Percentiles rank a stretch among this genome's conserved stretches.
Conservation (phyloP, 345 rosid genomes). For the Streptanthus diversifolius region DNA sequence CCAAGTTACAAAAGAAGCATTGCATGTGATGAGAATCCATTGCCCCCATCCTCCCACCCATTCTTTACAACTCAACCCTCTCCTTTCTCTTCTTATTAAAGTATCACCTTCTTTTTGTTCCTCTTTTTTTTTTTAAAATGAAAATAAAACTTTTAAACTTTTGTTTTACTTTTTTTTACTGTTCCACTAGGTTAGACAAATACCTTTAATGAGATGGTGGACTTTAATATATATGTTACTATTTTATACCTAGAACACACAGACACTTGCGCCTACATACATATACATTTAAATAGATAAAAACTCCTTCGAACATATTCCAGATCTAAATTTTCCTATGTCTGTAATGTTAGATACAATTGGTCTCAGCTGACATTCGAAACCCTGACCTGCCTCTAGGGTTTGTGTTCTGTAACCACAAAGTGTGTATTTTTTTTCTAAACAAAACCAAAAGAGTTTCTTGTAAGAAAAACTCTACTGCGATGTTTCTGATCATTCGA, state of each 20-base stretch:
- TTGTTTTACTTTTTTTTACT: constrained; percentile 30
- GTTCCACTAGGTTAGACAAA: constrained; percentile 34
- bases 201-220: constrained; percentile 30
- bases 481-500: neutral
- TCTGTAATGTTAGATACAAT: neutral
- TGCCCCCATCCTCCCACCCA: constrained; percentile 41
- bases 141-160: neutral
- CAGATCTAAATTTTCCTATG: constrained; percentile 11
- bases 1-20: constrained; percentile 13
- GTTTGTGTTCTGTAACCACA: constrained; percentile 3
- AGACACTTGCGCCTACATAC: constrained; percentile 10
- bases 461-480: neutral
- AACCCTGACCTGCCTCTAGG: constrained; percentile 18
- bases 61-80: constrained; percentile 36
- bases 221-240: constrained; percentile 19
- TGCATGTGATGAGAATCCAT: constrained; percentile 42
- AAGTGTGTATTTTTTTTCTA: neutral
- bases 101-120: constrained; percentile 35
- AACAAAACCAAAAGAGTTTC: neutral
- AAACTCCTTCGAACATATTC: constrained; percentile 24
- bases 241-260: constrained; percentile 25
- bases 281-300: neutral
- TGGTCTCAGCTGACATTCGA: constrained; percentile 10
- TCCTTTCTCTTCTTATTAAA: constrained; percentile 33
- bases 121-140: neutral